Conservation (phyloP, 306 rosid genomes). For the Castanea crenata region DNA sequence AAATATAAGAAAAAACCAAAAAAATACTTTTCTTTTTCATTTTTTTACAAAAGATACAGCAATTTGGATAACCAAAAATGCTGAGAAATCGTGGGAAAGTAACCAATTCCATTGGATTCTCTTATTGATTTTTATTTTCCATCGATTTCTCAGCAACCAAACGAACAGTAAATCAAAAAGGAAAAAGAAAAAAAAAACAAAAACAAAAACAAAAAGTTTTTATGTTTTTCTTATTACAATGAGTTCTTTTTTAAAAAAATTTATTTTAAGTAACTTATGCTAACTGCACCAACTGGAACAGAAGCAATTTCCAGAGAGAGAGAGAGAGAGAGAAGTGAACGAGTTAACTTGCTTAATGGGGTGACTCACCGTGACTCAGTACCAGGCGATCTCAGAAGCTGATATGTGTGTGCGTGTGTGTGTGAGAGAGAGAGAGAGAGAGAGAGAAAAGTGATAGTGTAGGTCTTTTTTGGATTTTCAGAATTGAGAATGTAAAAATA, state of each 20-base stretch:
- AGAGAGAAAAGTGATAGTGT: background rate
- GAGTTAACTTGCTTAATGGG: background rate
- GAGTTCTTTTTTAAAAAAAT: no score
- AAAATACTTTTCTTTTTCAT: background rate
- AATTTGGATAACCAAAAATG: background rate
- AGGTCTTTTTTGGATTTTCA: conserved; percentile 17
- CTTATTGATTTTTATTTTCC: background rate
- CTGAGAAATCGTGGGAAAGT: background rate
- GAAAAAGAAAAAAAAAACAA: background rate
- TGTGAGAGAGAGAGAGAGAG: background rate
- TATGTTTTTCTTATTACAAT: no score
- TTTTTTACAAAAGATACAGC: background rate
- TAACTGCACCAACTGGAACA: background rate
- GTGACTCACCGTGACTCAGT: conserved; percentile 38
- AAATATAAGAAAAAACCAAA: background rate
- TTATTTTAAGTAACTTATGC: background rate
- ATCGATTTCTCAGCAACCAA: background rate
- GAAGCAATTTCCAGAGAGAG: background rate
- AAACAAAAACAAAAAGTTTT: background rate
- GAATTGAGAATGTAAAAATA: background rate
- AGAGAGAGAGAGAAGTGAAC: background rate
- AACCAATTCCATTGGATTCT: background rate
- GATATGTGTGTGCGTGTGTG: background rate
- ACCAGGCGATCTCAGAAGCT: conserved; percentile 24
- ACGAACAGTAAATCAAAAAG: background rate